Evolutionary conservation across 768 basidiomycete genomes (phyloP), one percentile per base, ranked within the genome.

Genomic region (Paxillus rubicundulus): DNA sequence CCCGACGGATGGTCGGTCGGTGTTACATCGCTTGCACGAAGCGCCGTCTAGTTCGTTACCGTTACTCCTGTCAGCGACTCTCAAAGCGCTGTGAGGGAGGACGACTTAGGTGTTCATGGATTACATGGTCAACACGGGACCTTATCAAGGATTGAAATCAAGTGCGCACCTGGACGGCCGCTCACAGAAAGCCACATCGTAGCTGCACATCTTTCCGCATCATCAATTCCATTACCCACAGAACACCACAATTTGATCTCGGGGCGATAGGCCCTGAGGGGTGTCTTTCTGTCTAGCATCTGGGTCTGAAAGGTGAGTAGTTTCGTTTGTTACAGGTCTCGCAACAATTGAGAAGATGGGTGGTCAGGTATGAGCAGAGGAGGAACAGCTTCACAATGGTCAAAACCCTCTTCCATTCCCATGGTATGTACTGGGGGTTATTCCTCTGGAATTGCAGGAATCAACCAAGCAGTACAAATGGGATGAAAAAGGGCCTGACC

Each of bases 361-460:
- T n/a, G 24, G 41, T 42, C 24, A 37, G 44, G 27, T 24, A 32
- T 41, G 39, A 42, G 41, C 45, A 38, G 52, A 46, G 46, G 10
- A 33, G 34, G 57, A 45, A 50, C 44, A 50, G 50, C 53, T 58
- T 58, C 37, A 54, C 56, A 38, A 50, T 64, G 63, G 63, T 64
- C 67, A 55, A 67, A 65, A 66, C 61, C 50, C 63, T 70, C 75
- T 76, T 76, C 75, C 74, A 76, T 75, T 75, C 75, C 70, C 75
- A 76, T 76, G 74, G 75, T 76, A 76, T 68, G 72, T 70, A 69
- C 63, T 65, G 62, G 34, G 60, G 57, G 52, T 52, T 43, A 49
- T 44, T 38, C 57, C 53, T 57, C 56, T 54, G 68, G 63, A 68
- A 56, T 59, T 62, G 63, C 67, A 69, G 68, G 64, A 17, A 41